Percentiles rank a stretch among this genome's conserved stretches.
Evolutionary conservation across 176 grass and related monocot species (phyloP).

Genomic region (Guadua angustifolia): DNA sequence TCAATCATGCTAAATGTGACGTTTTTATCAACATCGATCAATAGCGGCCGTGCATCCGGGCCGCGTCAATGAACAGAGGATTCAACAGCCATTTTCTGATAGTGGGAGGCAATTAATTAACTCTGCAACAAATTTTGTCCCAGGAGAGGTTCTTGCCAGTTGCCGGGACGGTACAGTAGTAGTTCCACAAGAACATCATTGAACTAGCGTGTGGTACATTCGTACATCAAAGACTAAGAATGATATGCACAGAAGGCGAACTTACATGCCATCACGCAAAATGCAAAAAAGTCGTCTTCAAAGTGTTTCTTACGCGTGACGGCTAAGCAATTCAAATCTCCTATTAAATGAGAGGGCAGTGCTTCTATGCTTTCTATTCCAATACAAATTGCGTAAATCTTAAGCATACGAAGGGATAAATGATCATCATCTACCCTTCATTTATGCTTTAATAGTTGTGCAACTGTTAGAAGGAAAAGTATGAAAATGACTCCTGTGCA

Average conservation of each 20-base stretch:
- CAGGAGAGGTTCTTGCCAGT: not conserved
- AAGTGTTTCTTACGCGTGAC: slow-evolving; percentile 17
- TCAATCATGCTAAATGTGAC: slow-evolving; percentile 17
- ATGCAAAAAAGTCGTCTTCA: not conserved
- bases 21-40: not conserved
- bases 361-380: too few relatives aligned
- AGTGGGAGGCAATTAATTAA: not conserved
- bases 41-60: not conserved
- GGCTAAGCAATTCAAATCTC: slow-evolving; percentile 24
- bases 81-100: not conserved
- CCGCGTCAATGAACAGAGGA: not conserved
- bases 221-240: not conserved
- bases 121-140: not conserved
- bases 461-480: too few relatives aligned
- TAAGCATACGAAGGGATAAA: too few relatives aligned
- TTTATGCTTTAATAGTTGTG: too few relatives aligned
- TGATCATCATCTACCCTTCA: too few relatives aligned
- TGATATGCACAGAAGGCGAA: not conserved
- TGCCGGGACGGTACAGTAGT: not conserved
- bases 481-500: too few relatives aligned
- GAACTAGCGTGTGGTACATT: too few relatives aligned
- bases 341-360: not conserved
- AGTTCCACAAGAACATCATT: not conserved
- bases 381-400: too few relatives aligned
- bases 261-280: slow-evolving; percentile 2